These are phyloP conservation scores for Rubus idaeus DNA, from an alignment of 306 rosid genomes.

Conservation along the genomic window DNA sequence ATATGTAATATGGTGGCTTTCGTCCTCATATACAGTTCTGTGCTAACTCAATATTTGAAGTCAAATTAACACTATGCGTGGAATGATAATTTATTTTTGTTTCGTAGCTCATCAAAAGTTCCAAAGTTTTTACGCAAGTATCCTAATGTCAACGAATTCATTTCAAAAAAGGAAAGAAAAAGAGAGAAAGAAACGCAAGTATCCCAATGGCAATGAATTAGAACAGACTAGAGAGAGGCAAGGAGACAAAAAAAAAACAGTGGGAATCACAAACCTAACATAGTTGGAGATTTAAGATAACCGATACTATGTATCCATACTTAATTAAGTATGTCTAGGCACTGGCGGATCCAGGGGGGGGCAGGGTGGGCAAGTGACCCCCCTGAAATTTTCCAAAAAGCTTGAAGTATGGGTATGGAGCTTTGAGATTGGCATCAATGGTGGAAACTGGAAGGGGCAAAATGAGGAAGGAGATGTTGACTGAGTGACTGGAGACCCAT, in stretches of 20 bases:
- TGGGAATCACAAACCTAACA: background rate
- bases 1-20: background rate
- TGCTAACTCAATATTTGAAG: background rate
- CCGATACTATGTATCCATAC: too few species aligned
- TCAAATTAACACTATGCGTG: background rate
- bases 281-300: background rate
- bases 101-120: background rate
- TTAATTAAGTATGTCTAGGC: too few species aligned
- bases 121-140: background rate
- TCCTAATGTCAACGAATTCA: background rate
- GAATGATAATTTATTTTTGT: background rate
- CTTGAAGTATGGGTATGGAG: too few species aligned
- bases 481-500: too few species aligned
- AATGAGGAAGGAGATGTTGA: too few species aligned
- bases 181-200: background rate
- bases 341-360: too few species aligned
- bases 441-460: too few species aligned
- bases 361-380: too few species aligned
- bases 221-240: background rate
- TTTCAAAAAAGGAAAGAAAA: too few species aligned
- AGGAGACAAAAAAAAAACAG: too few species aligned
- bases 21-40: slow-evolving; percentile 3
- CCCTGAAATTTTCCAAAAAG: too few species aligned
- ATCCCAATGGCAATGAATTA: background rate
- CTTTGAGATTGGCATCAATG: too few species aligned